phyloP scores from a whole-genome alignment of 371 early-diverging fungal genomes.

The Actinomortierella ambigua region DNA sequence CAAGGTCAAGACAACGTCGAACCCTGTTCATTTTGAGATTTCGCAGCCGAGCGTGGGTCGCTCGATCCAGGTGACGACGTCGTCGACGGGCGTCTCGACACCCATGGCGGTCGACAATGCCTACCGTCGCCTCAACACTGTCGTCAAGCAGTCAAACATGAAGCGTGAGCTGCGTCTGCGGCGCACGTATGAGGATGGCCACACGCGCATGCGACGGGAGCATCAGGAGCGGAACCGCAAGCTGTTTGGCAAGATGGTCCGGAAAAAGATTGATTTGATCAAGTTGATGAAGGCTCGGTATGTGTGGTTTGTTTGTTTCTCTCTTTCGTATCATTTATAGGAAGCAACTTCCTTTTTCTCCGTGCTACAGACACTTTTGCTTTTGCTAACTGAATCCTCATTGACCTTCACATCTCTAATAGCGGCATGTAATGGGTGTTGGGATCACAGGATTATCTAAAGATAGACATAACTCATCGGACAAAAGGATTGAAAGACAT shows the following conservation, averaged over 20 bases:
- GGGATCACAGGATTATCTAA: neutral
- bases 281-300: conserved; percentile 47
- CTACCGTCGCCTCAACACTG: conserved; percentile 26
- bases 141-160: conserved; percentile 41
- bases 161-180: conserved; percentile 38
- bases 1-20: conserved; percentile 39
- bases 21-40: conserved; percentile 39
- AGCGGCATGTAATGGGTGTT: conserved; percentile 22
- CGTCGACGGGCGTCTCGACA: no score
- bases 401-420: neutral
- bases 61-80: conserved; percentile 22
- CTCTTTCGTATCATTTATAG: no score
- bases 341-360: neutral
- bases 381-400: neutral
- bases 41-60: conserved; percentile 36
- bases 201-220: conserved; percentile 38
- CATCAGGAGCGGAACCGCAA: conserved; percentile 42
- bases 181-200: conserved; percentile 35
- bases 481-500: no score
- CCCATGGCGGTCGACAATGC: conserved; percentile 22
- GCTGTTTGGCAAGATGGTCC: conserved; percentile 44
- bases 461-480: no score
- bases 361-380: neutral
- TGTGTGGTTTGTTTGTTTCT: neutral
- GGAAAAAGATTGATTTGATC: conserved; percentile 46